Base-by-base conservation (phyloP, 148 eudicot species). In the Fagopyrum esculentum region DNA sequence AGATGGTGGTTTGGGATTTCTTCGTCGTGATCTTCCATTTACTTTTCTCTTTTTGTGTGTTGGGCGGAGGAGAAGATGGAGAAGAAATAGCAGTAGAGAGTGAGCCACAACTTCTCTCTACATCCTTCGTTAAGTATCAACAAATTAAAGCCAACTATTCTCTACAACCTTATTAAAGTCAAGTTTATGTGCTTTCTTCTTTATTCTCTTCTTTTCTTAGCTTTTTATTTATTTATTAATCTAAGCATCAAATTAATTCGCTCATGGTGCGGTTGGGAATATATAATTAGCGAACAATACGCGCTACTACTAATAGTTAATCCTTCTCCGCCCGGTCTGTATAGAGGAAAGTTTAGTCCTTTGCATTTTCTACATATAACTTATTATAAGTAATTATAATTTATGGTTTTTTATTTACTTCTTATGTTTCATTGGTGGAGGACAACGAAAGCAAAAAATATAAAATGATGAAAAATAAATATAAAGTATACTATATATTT, bases 1-100 rank as follows among this genome's bases (percentile, higher is more conserved):
- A 49, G 74, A 40, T 46, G 74, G 55, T 17, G 74, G 74, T 47
- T 71, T 71, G 74, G 74, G 74, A 40, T 71, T 47, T 46, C 55
- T 16, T 47, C 35, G 6, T 61, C 74, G 15, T 70, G 43, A 16
- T 70, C 29, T 2, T 45, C 51, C 49, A 44, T 47, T 2, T 13
- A 2, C 13, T 2, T 46, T 43, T 40, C 3, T 69, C 19, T 0
- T 46, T 44, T 19, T 45, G 44, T 22, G 43, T 19, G 15, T 46
- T 10, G 30, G 6, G 46, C 0, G 9, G n/a, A 16, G 6, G 11
- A 6, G 74, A 71, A 13, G 26, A 22, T 22, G 26, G 26, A 71
- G 30, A 3, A 46, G 11, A 46, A 46, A 45, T 4, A 9, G 17
- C 9, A 26, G 16, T 40, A 5, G 19, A 29, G 26, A 69, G 26